A percentile compares a stretch with the other conserved stretches of the same genome.
phyloP scores from a whole-genome alignment of 306 rosid species.

The Trichosanthes truncata region DNA sequence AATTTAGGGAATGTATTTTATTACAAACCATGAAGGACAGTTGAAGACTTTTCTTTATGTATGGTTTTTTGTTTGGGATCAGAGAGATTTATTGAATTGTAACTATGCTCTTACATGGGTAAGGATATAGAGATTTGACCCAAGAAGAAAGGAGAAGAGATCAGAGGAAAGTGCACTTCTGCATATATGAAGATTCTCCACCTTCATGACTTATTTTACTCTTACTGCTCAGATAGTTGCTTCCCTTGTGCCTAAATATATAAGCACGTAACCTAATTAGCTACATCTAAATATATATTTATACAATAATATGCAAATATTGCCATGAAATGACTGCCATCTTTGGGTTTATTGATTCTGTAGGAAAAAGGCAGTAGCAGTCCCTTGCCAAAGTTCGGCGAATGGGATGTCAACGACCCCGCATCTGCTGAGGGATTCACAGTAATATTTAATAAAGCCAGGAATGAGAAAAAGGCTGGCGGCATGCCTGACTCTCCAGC shows the following conservation, averaged over 20 bases:
- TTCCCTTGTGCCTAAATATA: neutral
- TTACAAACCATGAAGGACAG: neutral
- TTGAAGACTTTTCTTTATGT: neutral
- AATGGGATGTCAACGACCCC: conserved; percentile 80
- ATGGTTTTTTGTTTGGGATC: neutral
- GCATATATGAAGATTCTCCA: neutral
- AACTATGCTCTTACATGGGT: neutral
- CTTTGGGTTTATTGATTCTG: conserved; percentile 1
- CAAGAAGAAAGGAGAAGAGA: neutral
- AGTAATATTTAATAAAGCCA: conserved; percentile 65
- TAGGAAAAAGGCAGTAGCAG: conserved; percentile 42
- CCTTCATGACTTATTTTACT: neutral
- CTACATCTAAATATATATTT: neutral
- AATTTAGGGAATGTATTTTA: neutral
- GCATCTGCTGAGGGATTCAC: conserved; percentile 78
- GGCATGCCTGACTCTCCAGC: conserved; percentile 41
- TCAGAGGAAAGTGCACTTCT: neutral
- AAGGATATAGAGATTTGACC: neutral
- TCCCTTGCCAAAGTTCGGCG: conserved; percentile 73
- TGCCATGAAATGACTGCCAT: conserved; percentile 30
- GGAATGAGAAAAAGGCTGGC: conserved; percentile 55
- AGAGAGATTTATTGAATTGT: neutral
- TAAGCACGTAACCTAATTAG: neutral
- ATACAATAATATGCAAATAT: neutral
- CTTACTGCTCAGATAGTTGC: neutral